A percentile compares a stretch with the other conserved stretches of the same genome.
Evolutionary conservation across 1,284 basidiomycete species (phyloP).

Genomic region (Irpex sp.): DNA sequence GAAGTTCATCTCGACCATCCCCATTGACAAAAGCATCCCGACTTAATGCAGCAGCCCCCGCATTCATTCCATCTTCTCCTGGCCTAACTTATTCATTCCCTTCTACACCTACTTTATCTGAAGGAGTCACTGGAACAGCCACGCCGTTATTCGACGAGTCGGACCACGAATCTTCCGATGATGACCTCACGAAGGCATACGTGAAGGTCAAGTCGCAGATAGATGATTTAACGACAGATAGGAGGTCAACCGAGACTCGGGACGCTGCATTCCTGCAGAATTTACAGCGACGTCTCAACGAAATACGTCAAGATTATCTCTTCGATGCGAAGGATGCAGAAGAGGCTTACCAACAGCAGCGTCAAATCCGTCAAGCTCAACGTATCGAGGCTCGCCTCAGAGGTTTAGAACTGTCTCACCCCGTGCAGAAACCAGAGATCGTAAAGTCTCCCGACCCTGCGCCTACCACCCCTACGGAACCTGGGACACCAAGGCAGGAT

Average conservation of each 20-base stretch:
- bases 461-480: not conserved
- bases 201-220: conserved; percentile 56
- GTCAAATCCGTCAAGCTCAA: conserved; percentile 47
- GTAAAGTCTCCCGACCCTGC: conserved; percentile 1
- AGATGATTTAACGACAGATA: conserved; percentile 36
- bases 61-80: conserved; percentile 23
- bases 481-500: conserved; percentile 9
- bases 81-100: conserved; percentile 10
- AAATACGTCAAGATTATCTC: conserved; percentile 67
- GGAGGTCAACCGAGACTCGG: conserved; percentile 30
- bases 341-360: conserved; percentile 52
- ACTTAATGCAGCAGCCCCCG: conserved; percentile 17
- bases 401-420: conserved; percentile 21
- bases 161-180: conserved; percentile 32
- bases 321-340: conserved; percentile 74
- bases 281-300: conserved; percentile 53
- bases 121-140: conserved; percentile 6
- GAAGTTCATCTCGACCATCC: not conserved
- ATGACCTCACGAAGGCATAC: conserved; percentile 64
- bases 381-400: conserved; percentile 56
- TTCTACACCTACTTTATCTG: conserved; percentile 23
- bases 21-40: not conserved
- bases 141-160: conserved; percentile 11
- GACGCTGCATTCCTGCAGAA: conserved; percentile 38
- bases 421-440: not conserved